Base-by-base conservation (phyloP, 2,329 filamentous ascomycete species). In the Aspergillus pseudoterreus region DNA sequence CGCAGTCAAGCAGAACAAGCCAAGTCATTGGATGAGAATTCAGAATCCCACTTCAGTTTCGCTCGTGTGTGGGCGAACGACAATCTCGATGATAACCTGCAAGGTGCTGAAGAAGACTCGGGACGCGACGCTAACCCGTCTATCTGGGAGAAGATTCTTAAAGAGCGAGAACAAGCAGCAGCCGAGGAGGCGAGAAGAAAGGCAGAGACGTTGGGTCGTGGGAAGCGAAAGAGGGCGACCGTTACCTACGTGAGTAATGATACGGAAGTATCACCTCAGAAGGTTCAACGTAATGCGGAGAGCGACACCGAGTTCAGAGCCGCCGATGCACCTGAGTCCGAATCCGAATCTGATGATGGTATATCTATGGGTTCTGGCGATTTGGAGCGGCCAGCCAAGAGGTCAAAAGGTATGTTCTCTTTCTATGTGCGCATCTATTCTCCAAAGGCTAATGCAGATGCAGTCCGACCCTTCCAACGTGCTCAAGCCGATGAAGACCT, bases 51-150 rank as follows among this genome's bases (percentile, higher is more conserved):
- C 50, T 99, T 96, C 68, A 90, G 88, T 4, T 90, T 94, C 70
- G 92, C 92, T 36, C 83, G 90, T 42, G 87, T 99, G 1, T 99
- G 94, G 94, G 87, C 87, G 4, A 95, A 95, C 62, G 87, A 95
- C 33, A 82, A 78, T 0, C 76, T 95, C 5, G 80, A 85, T 45
- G 85, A 87, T 15, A 79, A 82, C 21, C 67, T 88, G 19, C 77
- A 82, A 42, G 76, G 78, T 38, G 57, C 64, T 2, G 76, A 82
- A 22, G 75, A 80, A n/a, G 39, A 9, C 68, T 77, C 6, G 75
- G 78, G 0, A 77, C 85, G 10, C 8, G 39, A 42, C 19, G 15
- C 17, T 9, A 85, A 85, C 62, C 79, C 82, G 12, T 85, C 83
- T 33, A 83, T 95, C 0, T 99, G 95, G 95, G 91, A 95, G 49